A percentile compares a stretch with the other conserved stretches of the same genome.
These are phyloP conservation scores for Cercospora sesami DNA, from an alignment of 2,329 filamentous ascomycete genomes.

Conservation along the genomic window DNA sequence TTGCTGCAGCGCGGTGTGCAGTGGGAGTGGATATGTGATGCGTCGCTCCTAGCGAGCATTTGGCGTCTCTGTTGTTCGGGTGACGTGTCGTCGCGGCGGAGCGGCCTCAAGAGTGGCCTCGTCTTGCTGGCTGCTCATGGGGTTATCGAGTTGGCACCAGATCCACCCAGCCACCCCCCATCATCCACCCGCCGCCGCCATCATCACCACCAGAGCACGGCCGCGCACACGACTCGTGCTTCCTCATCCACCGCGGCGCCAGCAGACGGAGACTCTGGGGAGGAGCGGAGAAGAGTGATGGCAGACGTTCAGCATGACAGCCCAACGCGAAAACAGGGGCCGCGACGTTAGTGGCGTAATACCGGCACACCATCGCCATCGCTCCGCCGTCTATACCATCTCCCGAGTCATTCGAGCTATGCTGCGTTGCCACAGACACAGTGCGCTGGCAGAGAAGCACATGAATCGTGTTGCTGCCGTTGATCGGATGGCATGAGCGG, in stretches of 20 bases:
- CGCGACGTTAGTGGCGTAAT: constrained; percentile 3
- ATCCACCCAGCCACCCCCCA: neutral
- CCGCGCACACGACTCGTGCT: neutral
- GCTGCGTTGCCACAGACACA: neutral
- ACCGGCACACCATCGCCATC: neutral
- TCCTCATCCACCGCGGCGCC: neutral
- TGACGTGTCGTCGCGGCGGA: neutral
- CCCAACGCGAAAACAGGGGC: neutral
- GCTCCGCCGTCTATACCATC: neutral
- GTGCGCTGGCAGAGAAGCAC: neutral
- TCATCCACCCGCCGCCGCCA: neutral
- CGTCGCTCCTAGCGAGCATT: neutral
- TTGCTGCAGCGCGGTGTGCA: neutral
- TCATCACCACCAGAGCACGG: neutral
- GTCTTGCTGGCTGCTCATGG: neutral
- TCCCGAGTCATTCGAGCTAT: neutral
- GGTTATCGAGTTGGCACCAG: neutral
- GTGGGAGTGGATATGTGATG: neutral
- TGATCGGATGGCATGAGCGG: neutral
- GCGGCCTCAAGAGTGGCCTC: neutral
- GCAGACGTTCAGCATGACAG: neutral
- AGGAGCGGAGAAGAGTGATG: neutral
- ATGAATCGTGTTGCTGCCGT: neutral
- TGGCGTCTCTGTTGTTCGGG: neutral
- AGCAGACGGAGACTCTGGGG: neutral